Conservation (phyloP, 2,329 filamentous ascomycete species). For the Trichoderma polysporum region DNA sequence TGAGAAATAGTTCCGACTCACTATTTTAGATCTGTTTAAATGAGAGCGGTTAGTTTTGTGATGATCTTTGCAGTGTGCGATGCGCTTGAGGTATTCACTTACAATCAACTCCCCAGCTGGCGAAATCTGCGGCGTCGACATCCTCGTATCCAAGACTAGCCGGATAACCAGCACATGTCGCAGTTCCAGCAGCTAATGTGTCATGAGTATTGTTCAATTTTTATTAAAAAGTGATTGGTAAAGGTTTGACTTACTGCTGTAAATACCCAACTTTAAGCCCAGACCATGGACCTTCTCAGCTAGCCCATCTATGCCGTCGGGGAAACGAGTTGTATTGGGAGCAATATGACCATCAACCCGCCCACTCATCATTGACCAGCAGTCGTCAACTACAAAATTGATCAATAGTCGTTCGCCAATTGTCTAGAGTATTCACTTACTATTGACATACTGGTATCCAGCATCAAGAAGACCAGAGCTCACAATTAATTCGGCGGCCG, state of each 20-base stretch:
- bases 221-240: background rate
- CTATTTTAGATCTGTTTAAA: slow-evolving; percentile 23
- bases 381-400: slow-evolving; percentile 53
- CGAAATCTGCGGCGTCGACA: slow-evolving; percentile 57
- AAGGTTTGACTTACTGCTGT: slow-evolving; percentile 48
- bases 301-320: slow-evolving; percentile 54
- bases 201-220: background rate
- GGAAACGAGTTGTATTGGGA: slow-evolving; percentile 53
- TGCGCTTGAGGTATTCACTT: slow-evolving; percentile 24
- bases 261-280: slow-evolving; percentile 64
- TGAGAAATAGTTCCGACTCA: background rate
- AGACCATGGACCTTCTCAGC: slow-evolving; percentile 54
- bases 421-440: background rate
- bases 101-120: slow-evolving; percentile 59
- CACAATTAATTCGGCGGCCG: slow-evolving; percentile 47
- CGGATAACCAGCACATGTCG: slow-evolving; percentile 32
- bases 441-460: slow-evolving; percentile 59
- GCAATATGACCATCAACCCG: slow-evolving; percentile 38
- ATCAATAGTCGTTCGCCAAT: background rate
- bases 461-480: slow-evolving; percentile 50
- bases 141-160: slow-evolving; percentile 57
- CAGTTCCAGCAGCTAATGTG: slow-evolving; percentile 23
- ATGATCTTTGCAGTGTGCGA: background rate
- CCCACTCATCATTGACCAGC: slow-evolving; percentile 53
- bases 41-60: background rate